phyloP scores from a whole-genome alignment of 2,329 filamentous ascomycete genomes.

The Hypoxylon sp. region DNA sequence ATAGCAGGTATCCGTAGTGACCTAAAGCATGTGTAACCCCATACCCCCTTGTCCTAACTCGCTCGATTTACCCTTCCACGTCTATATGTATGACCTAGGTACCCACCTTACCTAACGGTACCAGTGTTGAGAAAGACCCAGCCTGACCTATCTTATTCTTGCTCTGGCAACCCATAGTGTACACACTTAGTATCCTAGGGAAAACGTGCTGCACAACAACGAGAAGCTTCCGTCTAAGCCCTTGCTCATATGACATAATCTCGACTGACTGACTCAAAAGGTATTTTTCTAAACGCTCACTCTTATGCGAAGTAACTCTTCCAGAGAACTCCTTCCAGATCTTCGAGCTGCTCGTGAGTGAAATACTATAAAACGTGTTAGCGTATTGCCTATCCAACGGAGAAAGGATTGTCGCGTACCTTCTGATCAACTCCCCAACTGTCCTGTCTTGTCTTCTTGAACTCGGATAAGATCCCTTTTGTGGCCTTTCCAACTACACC shows the following conservation, averaged over 20 bases:
- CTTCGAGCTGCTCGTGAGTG: slow-evolving; percentile 91
- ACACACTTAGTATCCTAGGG: slow-evolving; percentile 25
- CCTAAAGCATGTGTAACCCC: slow-evolving; percentile 10
- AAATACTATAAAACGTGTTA: slow-evolving; percentile 74
- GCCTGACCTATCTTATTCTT: slow-evolving; percentile 18
- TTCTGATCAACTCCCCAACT: slow-evolving; percentile 99
- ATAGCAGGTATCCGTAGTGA: neutral
- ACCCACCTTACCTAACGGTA: neutral
- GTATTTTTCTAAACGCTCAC: neutral
- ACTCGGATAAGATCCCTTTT: slow-evolving; percentile 93
- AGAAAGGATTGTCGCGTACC: slow-evolving; percentile 66
- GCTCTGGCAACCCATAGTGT: slow-evolving; percentile 6
- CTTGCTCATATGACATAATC: neutral
- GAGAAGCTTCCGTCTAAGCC: neutral
- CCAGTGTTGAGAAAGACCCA: slow-evolving; percentile 8
- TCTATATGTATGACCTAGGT: slow-evolving; percentile 27
- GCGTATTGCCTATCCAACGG: slow-evolving; percentile 28
- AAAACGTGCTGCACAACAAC: slow-evolving; percentile 13
- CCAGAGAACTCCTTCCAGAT: slow-evolving; percentile 96
- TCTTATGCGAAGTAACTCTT: slow-evolving; percentile 96
- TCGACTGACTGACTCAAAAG: neutral
- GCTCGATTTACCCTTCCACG: slow-evolving; percentile 15
- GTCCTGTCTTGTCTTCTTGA: slow-evolving; percentile 99
- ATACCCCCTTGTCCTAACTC: slow-evolving; percentile 17
- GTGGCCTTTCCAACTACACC: slow-evolving; percentile 96